Evolutionary conservation across 257 asterid genomes (phyloP).

Genomic region (Thymus quinquecostatus): DNA sequence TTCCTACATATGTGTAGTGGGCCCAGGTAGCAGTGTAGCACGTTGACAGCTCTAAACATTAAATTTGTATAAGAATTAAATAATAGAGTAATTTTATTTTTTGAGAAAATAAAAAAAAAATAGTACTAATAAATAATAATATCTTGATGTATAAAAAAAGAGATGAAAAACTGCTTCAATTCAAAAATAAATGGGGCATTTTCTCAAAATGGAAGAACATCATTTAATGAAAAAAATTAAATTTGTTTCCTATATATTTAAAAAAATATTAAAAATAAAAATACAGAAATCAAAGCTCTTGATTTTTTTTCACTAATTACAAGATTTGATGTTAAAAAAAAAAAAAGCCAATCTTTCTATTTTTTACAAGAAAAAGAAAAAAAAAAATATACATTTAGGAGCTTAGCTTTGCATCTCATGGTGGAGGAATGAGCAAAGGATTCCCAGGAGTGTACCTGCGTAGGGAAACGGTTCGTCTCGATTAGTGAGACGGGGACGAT

Average conservation of each 20-base stretch:
- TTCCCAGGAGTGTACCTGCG: conserved; percentile 78
- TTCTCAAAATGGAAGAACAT: conserved; percentile 10
- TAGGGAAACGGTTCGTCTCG: conserved; percentile 15
- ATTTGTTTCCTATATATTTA: neutral
- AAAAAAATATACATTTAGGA: conserved; percentile 25
- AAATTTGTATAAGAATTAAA: neutral
- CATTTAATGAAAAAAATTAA: neutral
- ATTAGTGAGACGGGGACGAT: neutral
- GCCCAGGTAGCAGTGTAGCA: neutral
- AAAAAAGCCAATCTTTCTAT: neutral
- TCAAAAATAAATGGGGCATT: conserved; percentile 3
- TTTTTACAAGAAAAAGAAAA: conserved; percentile 25
- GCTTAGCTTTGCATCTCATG: conserved; percentile 16
- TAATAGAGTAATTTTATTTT: no score
- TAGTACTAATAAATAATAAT: no score
- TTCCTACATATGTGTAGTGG: no score
- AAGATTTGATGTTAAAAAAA: neutral
- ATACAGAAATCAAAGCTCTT: no score
- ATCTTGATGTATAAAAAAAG: neutral
- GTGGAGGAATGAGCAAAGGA: conserved; percentile 60
- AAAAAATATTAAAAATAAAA: neutral
- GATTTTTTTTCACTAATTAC: neutral
- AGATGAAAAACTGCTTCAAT: neutral
- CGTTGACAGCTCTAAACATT: neutral
- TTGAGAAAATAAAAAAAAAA: no score